Evolutionary conservation across 2,329 filamentous ascomycete species (phyloP).

Genomic region (Podosphaera aphanis): DNA sequence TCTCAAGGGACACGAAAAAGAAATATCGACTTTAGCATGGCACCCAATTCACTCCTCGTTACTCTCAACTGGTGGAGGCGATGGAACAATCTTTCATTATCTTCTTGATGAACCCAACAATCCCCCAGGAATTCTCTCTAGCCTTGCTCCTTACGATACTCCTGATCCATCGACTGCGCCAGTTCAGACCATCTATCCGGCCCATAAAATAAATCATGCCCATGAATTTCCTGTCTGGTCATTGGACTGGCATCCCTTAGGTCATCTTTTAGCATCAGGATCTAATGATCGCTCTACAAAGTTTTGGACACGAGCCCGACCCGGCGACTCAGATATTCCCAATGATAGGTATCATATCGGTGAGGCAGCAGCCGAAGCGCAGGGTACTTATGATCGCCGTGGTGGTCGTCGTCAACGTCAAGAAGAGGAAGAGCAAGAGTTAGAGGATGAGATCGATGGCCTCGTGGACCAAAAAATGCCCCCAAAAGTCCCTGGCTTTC

Average conservation of each 20-base stretch:
- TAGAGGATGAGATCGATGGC: slow-evolving; percentile 80
- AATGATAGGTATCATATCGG: slow-evolving; percentile 92
- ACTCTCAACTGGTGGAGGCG: slow-evolving; percentile 71
- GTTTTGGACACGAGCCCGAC: slow-evolving; percentile 82
- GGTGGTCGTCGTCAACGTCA: slow-evolving; percentile 56
- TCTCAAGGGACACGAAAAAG: slow-evolving; percentile 84
- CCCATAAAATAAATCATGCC: slow-evolving; percentile 65
- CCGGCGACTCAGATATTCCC: slow-evolving; percentile 63
- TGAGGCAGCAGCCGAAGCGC: slow-evolving; percentile 74
- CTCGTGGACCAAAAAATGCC: slow-evolving; percentile 77
- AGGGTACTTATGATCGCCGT: slow-evolving; percentile 79
- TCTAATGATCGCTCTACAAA: slow-evolving; percentile 92
- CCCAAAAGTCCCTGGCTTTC: slow-evolving; percentile 34
- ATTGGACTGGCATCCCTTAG: slow-evolving; percentile 89
- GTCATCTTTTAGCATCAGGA: slow-evolving; percentile 82
- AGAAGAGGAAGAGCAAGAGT: slow-evolving; percentile 82
- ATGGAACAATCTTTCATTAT: slow-evolving; percentile 80
- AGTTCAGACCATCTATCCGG: slow-evolving; percentile 76
- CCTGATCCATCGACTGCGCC: slow-evolving; percentile 58
- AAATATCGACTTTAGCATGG: slow-evolving; percentile 79
- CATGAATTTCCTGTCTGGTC: slow-evolving; percentile 96
- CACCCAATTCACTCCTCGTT: slow-evolving; percentile 80
- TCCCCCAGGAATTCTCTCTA: slow-evolving; percentile 45
- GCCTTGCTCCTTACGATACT: slow-evolving; percentile 64
- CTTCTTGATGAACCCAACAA: slow-evolving; percentile 87